phyloP scores from a whole-genome alignment of 345 rosid species.

The Eucalyptus lansdowneana region DNA sequence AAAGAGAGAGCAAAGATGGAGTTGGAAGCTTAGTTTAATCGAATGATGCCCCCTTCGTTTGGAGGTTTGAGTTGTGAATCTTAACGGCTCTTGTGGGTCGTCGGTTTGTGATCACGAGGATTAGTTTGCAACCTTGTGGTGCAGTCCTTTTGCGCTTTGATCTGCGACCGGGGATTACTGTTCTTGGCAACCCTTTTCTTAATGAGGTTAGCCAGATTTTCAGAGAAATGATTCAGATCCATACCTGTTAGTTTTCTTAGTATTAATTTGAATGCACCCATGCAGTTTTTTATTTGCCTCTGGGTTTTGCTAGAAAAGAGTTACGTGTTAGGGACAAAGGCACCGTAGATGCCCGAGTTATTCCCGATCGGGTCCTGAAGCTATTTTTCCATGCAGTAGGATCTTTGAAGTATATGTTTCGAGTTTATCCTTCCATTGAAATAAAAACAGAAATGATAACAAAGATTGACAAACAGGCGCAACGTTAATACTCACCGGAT shows the following conservation, averaged over 20 bases:
- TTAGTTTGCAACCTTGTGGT: background rate
- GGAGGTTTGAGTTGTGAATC: background rate
- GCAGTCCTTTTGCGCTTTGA: background rate
- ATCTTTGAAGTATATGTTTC: background rate
- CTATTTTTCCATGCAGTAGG: background rate
- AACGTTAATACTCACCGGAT: background rate
- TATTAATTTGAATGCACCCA: background rate
- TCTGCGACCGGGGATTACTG: background rate
- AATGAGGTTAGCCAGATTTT: background rate
- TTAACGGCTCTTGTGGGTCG: background rate
- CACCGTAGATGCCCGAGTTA: background rate
- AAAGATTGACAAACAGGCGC: background rate
- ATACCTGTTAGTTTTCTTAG: background rate
- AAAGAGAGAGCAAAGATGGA: background rate
- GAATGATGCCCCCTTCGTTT: background rate
- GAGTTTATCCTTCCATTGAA: background rate
- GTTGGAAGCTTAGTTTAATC: background rate
- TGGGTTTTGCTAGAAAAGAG: background rate
- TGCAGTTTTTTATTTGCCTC: background rate
- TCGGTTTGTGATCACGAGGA: background rate
- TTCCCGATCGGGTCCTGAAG: background rate
- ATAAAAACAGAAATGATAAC: background rate
- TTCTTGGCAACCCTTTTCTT: background rate
- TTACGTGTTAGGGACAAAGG: background rate
- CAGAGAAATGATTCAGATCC: background rate